phyloP scores from a whole-genome alignment of 2,329 filamentous ascomycete genomes.

The Madurella mycetomatis region DNA sequence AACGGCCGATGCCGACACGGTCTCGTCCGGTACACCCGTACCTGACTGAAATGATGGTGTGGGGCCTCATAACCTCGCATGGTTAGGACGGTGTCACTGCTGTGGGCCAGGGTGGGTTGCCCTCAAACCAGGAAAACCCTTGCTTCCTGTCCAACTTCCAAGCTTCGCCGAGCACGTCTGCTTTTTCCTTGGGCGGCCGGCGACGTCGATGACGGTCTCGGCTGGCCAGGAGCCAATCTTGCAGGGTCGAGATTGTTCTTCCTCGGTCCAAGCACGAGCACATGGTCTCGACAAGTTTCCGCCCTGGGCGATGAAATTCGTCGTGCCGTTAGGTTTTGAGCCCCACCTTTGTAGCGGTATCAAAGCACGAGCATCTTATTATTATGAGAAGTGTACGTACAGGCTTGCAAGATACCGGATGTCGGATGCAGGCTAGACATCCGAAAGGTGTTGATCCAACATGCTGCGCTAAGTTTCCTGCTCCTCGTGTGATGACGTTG shows the following conservation, averaged over 20 bases:
- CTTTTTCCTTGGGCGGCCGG: constrained; percentile 9
- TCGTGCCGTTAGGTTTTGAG: no score
- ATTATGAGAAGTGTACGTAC: no score
- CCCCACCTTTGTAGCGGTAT: no score
- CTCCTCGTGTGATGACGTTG: no score
- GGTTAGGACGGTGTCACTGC: constrained; percentile 9
- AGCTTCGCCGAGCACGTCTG: constrained; percentile 13
- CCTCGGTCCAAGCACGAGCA: not conserved
- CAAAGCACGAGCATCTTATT: no score
- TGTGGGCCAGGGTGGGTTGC: constrained; percentile 4
- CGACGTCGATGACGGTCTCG: constrained; percentile 18
- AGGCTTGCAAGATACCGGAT: no score
- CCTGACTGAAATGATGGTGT: constrained; percentile 20
- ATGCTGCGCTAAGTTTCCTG: no score
- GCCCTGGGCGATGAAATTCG: not conserved
- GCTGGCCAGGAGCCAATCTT: constrained; percentile 11
- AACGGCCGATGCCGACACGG: not conserved
- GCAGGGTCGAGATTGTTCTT: not conserved
- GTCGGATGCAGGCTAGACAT: no score
- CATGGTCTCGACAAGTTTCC: not conserved
- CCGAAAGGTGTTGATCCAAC: no score
- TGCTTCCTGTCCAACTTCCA: constrained; percentile 16
- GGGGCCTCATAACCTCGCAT: constrained; percentile 6
- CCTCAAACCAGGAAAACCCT: constrained; percentile 10
- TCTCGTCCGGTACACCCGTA: constrained; percentile 1